Percentiles rank a stretch among this genome's conserved stretches.
These are phyloP conservation scores for Cornus florida DNA, from an alignment of 148 eudicot genomes.

Conservation along the genomic window DNA sequence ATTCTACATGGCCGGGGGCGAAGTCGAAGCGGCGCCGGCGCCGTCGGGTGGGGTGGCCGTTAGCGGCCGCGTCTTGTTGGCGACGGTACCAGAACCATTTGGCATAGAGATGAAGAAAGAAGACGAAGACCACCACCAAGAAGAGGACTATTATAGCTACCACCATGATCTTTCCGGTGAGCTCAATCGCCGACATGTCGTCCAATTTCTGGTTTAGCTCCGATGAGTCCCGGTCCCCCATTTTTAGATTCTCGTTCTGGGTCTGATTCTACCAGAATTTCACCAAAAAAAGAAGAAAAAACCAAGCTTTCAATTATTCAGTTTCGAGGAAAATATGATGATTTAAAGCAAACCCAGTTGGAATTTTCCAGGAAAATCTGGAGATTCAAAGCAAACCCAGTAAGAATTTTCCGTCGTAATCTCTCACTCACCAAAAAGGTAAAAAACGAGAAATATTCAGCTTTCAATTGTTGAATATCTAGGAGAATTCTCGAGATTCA, in stretches of 20 bases:
- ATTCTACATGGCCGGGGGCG: slow-evolving; percentile 23
- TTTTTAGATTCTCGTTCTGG: neutral
- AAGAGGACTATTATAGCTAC: slow-evolving; percentile 43
- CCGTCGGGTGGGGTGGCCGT: slow-evolving; percentile 19
- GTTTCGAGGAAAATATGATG: neutral
- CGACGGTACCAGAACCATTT: slow-evolving; percentile 51
- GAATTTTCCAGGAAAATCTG: slow-evolving; percentile 2
- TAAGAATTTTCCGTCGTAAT: neutral
- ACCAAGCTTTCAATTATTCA: too few relatives aligned
- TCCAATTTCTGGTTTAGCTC: neutral
- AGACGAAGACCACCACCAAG: slow-evolving; percentile 41
- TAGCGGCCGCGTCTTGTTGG: slow-evolving; percentile 24
- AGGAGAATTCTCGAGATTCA: neutral
- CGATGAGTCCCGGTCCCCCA: slow-evolving; percentile 28
- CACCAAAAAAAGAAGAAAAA: neutral
- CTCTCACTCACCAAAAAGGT: too few relatives aligned
- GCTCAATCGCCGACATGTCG: slow-evolving; percentile 25
- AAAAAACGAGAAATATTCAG: too few relatives aligned
- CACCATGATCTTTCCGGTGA: slow-evolving; percentile 59
- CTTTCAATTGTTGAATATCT: too few relatives aligned
- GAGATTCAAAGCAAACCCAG: slow-evolving; percentile 19
- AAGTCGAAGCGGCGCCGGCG: slow-evolving; percentile 41
- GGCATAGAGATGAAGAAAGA: slow-evolving; percentile 59
- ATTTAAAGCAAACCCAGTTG: slow-evolving; percentile 22
- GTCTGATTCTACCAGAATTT: too few relatives aligned